These are phyloP conservation scores for Tetraselmis striata DNA, from an alignment of 139 green algal species.

Conservation along the genomic window DNA sequence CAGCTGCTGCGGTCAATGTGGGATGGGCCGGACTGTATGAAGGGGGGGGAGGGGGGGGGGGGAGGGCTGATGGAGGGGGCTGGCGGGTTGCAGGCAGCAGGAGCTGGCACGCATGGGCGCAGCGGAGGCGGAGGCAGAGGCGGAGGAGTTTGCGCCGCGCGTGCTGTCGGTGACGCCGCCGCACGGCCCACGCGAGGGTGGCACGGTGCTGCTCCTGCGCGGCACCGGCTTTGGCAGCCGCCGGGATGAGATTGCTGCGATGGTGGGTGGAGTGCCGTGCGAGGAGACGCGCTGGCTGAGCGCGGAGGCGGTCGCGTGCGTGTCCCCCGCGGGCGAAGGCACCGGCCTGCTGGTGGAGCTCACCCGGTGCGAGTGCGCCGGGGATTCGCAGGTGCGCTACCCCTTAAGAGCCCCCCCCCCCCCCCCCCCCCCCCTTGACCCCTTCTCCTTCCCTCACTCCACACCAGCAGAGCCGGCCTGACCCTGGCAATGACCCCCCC, in stretches of 20 bases:
- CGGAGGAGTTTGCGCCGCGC: not conserved
- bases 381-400: too few relatives aligned
- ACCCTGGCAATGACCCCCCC: too few relatives aligned
- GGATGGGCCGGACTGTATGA: too few relatives aligned
- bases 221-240: slow-evolving; percentile 3
- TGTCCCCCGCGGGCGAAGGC: slow-evolving; percentile 6
- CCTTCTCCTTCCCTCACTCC: too few relatives aligned
- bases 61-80: not conserved
- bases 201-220: slow-evolving; percentile 1
- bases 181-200: slow-evolving; percentile 5
- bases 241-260: not conserved
- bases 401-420: too few relatives aligned
- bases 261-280: slow-evolving; percentile 7
- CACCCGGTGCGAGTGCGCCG: slow-evolving; percentile 1
- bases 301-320: slow-evolving; percentile 1
- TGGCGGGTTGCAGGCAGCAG: not conserved
- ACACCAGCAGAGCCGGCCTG: too few relatives aligned
- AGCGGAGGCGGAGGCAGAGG: not conserved
- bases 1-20: too few relatives aligned
- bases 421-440: too few relatives aligned
- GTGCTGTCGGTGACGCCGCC: not conserved
- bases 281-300: slow-evolving; percentile 17
- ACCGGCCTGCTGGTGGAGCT: slow-evolving; percentile 3
- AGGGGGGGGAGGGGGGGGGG: too few relatives aligned
- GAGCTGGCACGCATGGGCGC: not conserved